Percentiles rank a stretch among this genome's conserved stretches.
Evolutionary conservation across 2,329 filamentous ascomycete genomes (phyloP).

Genomic region (Zelopaecilomyces penicillatus): DNA sequence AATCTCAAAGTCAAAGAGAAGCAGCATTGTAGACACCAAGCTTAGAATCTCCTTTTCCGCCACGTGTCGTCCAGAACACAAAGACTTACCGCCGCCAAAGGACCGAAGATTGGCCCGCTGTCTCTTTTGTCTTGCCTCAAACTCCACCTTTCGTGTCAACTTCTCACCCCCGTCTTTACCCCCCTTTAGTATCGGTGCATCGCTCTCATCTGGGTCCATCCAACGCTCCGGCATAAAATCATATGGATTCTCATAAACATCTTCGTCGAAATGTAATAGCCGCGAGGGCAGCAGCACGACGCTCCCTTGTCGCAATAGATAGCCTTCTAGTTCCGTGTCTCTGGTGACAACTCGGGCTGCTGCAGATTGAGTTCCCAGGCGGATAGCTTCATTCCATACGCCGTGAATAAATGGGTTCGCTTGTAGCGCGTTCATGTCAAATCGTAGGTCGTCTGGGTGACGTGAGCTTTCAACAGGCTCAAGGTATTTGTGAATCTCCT

Average conservation of each 20-base stretch:
- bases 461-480: neutral
- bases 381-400: constrained; percentile 3
- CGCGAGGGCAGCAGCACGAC: constrained; percentile 1
- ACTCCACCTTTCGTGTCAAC: too few species aligned
- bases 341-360: constrained; percentile 2
- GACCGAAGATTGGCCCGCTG: neutral
- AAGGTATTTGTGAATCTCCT: neutral
- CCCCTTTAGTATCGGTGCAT: too few species aligned
- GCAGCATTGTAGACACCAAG: constrained; percentile 1
- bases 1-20: constrained; percentile 2
- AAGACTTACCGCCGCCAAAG: constrained; percentile 2
- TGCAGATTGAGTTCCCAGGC: constrained; percentile 1
- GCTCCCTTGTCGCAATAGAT: constrained; percentile 2
- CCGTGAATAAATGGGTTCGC: neutral
- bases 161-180: too few species aligned
- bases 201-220: neutral
- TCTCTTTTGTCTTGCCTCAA: neutral
- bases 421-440: neutral
- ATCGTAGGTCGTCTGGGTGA: neutral
- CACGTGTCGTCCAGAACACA: constrained; percentile 4
- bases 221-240: constrained; percentile 1
- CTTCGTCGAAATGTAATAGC: constrained; percentile 1
- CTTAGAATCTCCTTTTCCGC: constrained; percentile 3
- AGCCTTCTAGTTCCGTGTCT: constrained; percentile 4
- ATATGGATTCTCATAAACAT: neutral